These are phyloP conservation scores for Przewalskia tangutica DNA, from an alignment of 257 asterid species.

Conservation along the genomic window DNA sequence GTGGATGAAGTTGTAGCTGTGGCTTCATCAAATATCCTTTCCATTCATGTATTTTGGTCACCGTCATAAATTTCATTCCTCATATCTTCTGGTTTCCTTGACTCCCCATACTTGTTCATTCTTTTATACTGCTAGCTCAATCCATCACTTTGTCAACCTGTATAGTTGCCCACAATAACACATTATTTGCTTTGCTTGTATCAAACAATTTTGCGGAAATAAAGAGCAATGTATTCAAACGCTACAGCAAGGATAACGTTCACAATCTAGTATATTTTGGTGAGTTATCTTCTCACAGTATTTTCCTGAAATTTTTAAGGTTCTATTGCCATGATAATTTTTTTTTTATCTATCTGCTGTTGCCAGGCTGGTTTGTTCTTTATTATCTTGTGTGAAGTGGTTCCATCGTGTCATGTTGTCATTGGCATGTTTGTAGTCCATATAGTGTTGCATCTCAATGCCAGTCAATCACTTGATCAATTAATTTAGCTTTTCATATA, in stretches of 20 bases:
- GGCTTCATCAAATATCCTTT: constrained; percentile 89
- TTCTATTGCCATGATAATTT: not conserved
- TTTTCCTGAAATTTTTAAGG: not conserved
- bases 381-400: not conserved
- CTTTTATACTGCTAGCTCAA: constrained; percentile 91
- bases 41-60: not conserved
- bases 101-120: constrained; percentile 70
- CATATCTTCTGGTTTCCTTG: constrained; percentile 37
- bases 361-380: constrained; percentile 4
- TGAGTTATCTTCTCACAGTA: constrained; percentile 32
- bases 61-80: constrained; percentile 8
- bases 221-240: constrained; percentile 89
- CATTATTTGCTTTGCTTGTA: constrained; percentile 86
- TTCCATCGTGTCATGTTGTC: not conserved
- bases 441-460: not conserved
- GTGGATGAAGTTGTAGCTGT: constrained; percentile 72
- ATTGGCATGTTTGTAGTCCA: not conserved
- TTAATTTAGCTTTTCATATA: not conserved
- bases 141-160: constrained; percentile 91
- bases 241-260: constrained; percentile 83
- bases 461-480: not conserved
- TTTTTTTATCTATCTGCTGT: not conserved
- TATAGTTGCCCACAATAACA: constrained; percentile 95
- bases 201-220: constrained; percentile 98
- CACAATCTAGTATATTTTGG: constrained; percentile 81